Evolutionary conservation across 257 asterid genomes (phyloP).

Genomic region (Solanum lycopersicoides): DNA sequence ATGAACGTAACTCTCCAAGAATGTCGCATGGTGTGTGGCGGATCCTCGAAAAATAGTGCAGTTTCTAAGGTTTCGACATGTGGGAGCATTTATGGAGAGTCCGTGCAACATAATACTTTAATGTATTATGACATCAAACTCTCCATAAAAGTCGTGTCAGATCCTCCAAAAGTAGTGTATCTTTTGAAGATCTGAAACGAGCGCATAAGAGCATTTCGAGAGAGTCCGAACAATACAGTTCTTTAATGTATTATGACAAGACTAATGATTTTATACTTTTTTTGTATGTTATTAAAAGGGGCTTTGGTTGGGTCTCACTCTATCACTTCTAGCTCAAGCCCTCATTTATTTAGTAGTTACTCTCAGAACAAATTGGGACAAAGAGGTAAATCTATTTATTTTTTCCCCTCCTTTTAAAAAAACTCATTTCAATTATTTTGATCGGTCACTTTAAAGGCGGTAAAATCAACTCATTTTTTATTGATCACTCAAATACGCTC

Average conservation of each 20-base stretch:
- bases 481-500: neutral
- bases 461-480: neutral
- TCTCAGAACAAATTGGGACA: conserved; percentile 46
- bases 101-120: too few species aligned
- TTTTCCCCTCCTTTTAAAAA: neutral
- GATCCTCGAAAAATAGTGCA: neutral
- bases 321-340: conserved; percentile 55
- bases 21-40: neutral
- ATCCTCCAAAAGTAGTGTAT: neutral
- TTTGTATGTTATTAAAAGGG: conserved; percentile 18
- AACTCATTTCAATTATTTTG: neutral
- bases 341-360: conserved; percentile 35
- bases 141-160: neutral
- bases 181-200: neutral
- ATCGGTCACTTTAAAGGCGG: neutral
- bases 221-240: neutral
- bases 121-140: neutral
- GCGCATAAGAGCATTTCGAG: fast-evolving
- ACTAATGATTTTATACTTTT: neutral
- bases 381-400: conserved; percentile 28
- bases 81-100: neutral
- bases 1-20: neutral
- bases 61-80: fast-evolving
- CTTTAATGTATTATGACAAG: neutral
- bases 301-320: conserved; percentile 52